Conservation (phyloP, 192 early-diverging fungal genomes). For the Podila clonocystis region DNA sequence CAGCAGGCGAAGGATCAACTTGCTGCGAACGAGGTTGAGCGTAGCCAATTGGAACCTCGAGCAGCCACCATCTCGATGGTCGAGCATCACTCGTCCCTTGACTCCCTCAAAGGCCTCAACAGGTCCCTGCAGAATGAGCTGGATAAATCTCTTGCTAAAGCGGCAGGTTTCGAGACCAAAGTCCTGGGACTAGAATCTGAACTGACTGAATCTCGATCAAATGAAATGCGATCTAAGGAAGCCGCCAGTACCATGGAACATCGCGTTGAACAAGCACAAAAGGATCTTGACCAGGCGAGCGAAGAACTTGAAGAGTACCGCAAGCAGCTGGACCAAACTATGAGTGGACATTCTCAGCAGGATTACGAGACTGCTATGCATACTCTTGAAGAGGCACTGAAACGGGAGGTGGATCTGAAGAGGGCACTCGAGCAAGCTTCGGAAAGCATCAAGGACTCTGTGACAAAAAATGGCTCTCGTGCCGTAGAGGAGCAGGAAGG, state of each 20-base stretch:
- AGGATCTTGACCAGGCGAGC: too few species aligned
- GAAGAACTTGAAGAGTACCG: too few species aligned
- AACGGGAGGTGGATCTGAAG: constrained; percentile 9
- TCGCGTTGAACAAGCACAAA: neutral
- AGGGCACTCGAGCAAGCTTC: constrained; percentile 3
- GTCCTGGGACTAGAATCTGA: neutral
- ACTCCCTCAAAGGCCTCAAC: neutral
- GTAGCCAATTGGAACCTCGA: neutral
- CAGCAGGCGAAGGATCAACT: neutral
- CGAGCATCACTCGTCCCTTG: neutral
- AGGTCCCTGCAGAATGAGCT: neutral
- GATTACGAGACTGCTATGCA: too few species aligned
- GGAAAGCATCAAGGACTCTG: neutral
- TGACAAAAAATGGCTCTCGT: neutral
- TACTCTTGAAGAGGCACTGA: neutral
- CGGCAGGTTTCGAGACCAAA: too few species aligned
- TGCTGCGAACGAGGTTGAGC: neutral
- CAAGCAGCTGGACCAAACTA: too few species aligned
- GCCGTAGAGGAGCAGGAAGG: neutral
- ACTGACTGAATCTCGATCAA: neutral
- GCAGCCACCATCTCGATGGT: neutral
- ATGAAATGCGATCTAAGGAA: neutral
- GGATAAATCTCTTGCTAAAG: neutral
- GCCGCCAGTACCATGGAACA: neutral
- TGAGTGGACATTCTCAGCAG: too few species aligned